A percentile compares a stretch with the other conserved stretches of the same genome.
Conservation (phyloP, 2,329 filamentous ascomycete species). For the Exutisphaerella laricina region DNA sequence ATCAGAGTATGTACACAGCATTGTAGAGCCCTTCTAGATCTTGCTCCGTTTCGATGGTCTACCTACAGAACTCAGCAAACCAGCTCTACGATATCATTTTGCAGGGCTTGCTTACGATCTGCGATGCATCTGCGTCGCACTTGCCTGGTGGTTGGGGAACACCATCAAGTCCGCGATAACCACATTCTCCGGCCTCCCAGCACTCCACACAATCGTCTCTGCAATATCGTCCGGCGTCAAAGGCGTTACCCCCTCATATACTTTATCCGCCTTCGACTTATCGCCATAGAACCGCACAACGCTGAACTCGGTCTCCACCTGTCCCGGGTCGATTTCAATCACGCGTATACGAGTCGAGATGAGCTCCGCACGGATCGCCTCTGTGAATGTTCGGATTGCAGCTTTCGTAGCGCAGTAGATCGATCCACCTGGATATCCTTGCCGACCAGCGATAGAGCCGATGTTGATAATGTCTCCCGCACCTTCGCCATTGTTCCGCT, state of each 20-base stretch:
- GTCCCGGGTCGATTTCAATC: conserved; percentile 85
- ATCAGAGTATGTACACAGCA: too few species aligned
- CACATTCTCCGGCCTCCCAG: conserved; percentile 79
- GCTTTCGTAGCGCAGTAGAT: conserved; percentile 95
- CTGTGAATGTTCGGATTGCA: conserved; percentile 78
- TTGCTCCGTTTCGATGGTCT: too few species aligned
- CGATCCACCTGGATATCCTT: conserved; percentile 75
- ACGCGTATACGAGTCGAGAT: conserved; percentile 74
- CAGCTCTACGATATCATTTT: too few species aligned
- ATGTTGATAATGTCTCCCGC: conserved; percentile 93
- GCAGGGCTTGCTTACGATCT: conserved; percentile 6
- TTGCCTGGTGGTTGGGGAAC: conserved; percentile 84
- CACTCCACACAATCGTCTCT: conserved; percentile 81
- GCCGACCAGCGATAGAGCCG: conserved; percentile 83
- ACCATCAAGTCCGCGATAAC: conserved; percentile 82
- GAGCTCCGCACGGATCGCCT: conserved; percentile 74
- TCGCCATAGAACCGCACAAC: conserved; percentile 84
- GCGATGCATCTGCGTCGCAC: conserved; percentile 21
- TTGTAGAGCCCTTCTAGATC: too few species aligned
- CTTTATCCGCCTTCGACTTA: conserved; percentile 80
- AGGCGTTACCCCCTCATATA: conserved; percentile 79
- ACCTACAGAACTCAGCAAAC: too few species aligned
- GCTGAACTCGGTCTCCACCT: conserved; percentile 92
- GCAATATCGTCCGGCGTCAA: conserved; percentile 87
- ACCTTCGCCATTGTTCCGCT: conserved; percentile 53